Evolutionary conservation across 805 yeast genomes (phyloP).

Genomic region (Schwanniomyces yamadae): DNA sequence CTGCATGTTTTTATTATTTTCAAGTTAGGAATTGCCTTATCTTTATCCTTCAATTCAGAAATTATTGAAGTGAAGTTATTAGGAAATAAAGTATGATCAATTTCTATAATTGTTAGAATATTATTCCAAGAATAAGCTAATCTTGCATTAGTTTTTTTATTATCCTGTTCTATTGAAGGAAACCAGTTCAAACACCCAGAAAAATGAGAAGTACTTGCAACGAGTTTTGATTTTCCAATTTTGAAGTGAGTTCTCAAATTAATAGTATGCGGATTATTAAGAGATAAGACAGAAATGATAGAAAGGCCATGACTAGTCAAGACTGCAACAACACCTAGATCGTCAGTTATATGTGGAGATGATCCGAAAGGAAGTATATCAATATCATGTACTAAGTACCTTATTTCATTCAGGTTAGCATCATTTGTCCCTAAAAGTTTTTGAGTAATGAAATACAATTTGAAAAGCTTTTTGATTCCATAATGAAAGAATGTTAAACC

Average conservation of each 20-base stretch:
- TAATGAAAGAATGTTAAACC: constrained; percentile 61
- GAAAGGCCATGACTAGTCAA: constrained; percentile 51
- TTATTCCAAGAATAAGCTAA: constrained; percentile 74
- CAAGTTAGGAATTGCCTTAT: constrained; percentile 30
- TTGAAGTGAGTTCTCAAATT: constrained; percentile 50
- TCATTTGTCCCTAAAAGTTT: constrained; percentile 51
- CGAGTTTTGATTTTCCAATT: constrained; percentile 45
- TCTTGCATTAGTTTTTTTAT: constrained; percentile 31
- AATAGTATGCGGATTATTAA: constrained; percentile 32
- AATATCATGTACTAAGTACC: constrained; percentile 27
- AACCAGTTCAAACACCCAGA: constrained; percentile 62
- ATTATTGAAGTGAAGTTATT: constrained; percentile 23
- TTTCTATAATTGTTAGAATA: constrained; percentile 53
- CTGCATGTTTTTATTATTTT: constrained; percentile 22
- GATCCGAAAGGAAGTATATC: constrained; percentile 63
- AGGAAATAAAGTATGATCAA: constrained; percentile 38
- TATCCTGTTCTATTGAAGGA: constrained; percentile 44
- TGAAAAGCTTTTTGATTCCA: constrained; percentile 57
- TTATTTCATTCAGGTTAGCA: constrained; percentile 15
- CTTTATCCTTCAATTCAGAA: constrained; percentile 36
- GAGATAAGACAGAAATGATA: constrained; percentile 51
- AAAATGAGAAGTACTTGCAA: constrained; percentile 17
- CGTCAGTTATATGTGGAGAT: constrained; percentile 52
- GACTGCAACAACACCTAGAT: constrained; percentile 58
- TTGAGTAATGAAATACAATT: constrained; percentile 46